Percentiles rank a stretch among this genome's conserved stretches.
Conservation (phyloP, 1,284 basidiomycete species). For the Ceratorhiza oryzae-sativae region DNA sequence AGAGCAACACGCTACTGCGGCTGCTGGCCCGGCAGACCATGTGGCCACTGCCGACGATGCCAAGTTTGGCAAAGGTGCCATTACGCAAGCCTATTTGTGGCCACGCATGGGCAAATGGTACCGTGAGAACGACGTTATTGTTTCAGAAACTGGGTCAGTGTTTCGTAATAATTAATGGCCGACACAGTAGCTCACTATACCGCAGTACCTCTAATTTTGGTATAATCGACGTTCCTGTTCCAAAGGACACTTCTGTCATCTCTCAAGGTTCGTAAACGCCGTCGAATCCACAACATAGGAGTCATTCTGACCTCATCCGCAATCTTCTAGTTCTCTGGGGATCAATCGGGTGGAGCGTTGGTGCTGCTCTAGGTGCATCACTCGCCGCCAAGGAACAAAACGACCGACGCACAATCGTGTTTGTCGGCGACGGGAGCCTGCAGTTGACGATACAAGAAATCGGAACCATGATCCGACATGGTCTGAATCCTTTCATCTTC, state of each 20-base stretch:
- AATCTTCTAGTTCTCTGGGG: conserved; percentile 74
- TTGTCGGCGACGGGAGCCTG: conserved; percentile 85
- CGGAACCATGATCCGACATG: conserved; percentile 75
- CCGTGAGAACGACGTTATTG: conserved; percentile 74
- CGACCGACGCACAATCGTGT: conserved; percentile 76
- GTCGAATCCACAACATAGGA: conserved; percentile 46
- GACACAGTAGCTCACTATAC: neutral
- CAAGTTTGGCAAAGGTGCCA: conserved; percentile 47
- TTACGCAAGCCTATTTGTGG: conserved; percentile 88
- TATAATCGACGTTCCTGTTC: conserved; percentile 77
- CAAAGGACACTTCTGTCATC: conserved; percentile 68
- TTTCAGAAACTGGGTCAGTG: conserved; percentile 77
- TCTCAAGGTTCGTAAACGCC: conserved; percentile 61
- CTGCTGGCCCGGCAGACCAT: conserved; percentile 17
- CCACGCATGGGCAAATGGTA: conserved; percentile 83
- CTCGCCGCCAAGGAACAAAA: conserved; percentile 76
- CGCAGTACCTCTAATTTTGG: conserved; percentile 69
- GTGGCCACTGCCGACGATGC: conserved; percentile 48
- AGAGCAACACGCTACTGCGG: conserved; percentile 37
- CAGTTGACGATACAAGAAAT: conserved; percentile 59
- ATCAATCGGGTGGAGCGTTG: conserved; percentile 87
- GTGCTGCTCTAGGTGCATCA: conserved; percentile 74
- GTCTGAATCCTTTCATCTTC: conserved; percentile 79
- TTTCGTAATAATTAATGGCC: neutral
- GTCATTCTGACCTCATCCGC: conserved; percentile 46